phyloP scores from a whole-genome alignment of 495 filamentous ascomycete genomes.

The Lasiosphaeria hispida region DNA sequence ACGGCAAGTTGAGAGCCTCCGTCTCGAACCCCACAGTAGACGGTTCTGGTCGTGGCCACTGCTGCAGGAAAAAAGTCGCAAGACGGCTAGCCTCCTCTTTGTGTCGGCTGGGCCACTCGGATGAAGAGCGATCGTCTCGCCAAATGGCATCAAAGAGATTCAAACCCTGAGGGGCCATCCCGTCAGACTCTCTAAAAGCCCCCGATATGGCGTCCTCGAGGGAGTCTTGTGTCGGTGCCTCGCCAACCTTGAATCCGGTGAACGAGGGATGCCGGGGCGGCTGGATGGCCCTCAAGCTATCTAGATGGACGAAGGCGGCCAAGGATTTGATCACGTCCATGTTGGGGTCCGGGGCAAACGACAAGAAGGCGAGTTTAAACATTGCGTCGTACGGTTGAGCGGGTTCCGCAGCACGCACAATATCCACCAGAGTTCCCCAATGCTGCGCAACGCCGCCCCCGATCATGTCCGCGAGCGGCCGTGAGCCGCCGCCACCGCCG shows the following conservation, averaged over 20 bases:
- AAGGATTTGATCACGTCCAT: background rate
- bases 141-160: too few species aligned
- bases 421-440: conserved; percentile 1
- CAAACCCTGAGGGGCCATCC: too few species aligned
- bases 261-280: background rate
- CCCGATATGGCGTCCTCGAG: background rate
- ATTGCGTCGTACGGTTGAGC: background rate
- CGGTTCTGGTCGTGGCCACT: background rate
- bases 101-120: background rate
- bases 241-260: background rate
- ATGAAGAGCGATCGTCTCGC: background rate
- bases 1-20: background rate
- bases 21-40: background rate
- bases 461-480: background rate
- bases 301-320: background rate
- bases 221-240: background rate
- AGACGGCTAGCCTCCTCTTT: background rate
- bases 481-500: background rate
- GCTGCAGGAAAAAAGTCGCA: too few species aligned
- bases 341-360: background rate
- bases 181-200: background rate
- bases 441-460: background rate
- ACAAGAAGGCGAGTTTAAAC: conserved; percentile 1
- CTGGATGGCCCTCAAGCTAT: background rate
- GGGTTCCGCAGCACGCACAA: background rate